Evolutionary conservation across 345 rosid species (phyloP), one percentile per base, ranked within the genome.

Genomic region (Erucastrum elatum): DNA sequence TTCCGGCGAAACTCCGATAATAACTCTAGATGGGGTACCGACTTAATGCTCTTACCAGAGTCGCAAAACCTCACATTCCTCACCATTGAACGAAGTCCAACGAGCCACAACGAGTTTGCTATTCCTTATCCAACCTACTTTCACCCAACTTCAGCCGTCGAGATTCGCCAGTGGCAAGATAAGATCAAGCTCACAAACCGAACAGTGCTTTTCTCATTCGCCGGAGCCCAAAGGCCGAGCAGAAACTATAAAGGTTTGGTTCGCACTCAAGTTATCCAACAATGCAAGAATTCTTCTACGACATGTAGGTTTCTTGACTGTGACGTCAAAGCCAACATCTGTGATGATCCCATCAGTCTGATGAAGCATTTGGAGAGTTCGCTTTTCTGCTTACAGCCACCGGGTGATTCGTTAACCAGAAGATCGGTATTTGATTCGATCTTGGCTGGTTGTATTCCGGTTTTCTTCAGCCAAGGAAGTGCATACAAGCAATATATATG

Each of bases 61-160:
- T 81, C 76, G 1, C 72, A 41, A 68, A 88, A 85, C 82, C 82
- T 85, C 78, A 78, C 92, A 10, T 71, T 88, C 81, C 75, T 90
- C 21, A 49, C 90, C 2, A 82, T 88, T n/a, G 91, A 90, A 80
- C 71, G 87, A 1, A 84, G 29, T 37, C 76, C 76, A 3, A 80
- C 77, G 77, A 79, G 74, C 72, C 62, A 63, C 63, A 88, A 90
- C 55, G 94, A 90, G 21, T 74, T 85, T 1, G 87, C 86, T 0
- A 75, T 88, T 9, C 94, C 94, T 46, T 90, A 88, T 63, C 94
- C 91, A 0, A 86, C 91, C 0, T 85, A 86, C 58, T 88, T 90
- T 76, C 92, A 90, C 66, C 92, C 94, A 0, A 61, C 74, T 4
- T 81, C 75, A 9, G n/a, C 55, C 27, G 11, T 9, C 0, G 83